Base-by-base conservation (phyloP, 2,329 filamentous ascomycete species). In the Aspergillus candidus region DNA sequence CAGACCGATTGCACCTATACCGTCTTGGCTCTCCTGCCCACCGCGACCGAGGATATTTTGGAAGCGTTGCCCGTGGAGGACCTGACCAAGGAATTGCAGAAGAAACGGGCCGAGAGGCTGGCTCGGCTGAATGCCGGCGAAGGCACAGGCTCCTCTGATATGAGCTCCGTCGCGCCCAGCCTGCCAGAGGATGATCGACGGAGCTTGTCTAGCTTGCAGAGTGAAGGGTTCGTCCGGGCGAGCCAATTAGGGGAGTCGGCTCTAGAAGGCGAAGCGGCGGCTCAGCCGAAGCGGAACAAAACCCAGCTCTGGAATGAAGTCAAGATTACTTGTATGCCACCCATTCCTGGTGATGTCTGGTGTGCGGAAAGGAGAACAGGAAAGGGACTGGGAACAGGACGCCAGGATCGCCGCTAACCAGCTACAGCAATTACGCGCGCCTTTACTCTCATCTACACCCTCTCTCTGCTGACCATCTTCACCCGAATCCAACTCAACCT, bases 1-100 rank as follows among this genome's bases (percentile, higher is more conserved):
- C 93, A 98, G 66, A 91, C 95, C 65, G 93, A 98, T 69, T 98
- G 93, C 71, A 96, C 91, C 38, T 96, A 94, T 65, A 98, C 93
- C 32, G 89, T 97, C 35, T 82, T 97, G n/a, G 93, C 91, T 27
- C 81, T 98, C 43, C 78, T 98, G 8, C 93, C 93, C 4, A 94
- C 91, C 30, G 87, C 89, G 6, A 90, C 90, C 17, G 82, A 93
- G 54, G 91, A 94, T 63, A 85, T 98, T 57, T 75, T 96, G 59
- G 83, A 88, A 55, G 83, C 85, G 29, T 80, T 97, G 57, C 88
- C 94, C 41, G 94, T 94, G 35, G 93, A 98, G 66, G 82, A 86
- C 59, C 88, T 96, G 59, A 91, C 91, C 4, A 84, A 90, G 55
- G 90, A 97, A 70, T 80, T 98, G 52, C 93, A 97, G 70, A 84